phyloP scores from a whole-genome alignment of 2,329 filamentous ascomycete species.

The Fusarium camptoceras region DNA sequence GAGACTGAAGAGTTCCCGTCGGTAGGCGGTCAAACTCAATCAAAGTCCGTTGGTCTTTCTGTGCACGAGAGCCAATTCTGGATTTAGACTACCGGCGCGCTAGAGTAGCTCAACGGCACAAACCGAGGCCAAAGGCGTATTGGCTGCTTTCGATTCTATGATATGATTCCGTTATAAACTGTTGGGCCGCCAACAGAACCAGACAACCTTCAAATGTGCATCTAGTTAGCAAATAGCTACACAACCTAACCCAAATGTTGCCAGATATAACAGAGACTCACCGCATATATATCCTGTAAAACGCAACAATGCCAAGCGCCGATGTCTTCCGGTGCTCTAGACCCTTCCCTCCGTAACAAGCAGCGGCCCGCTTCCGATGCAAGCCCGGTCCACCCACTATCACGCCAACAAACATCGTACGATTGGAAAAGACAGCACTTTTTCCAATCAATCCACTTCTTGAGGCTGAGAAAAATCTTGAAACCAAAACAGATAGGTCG shows the following conservation, averaged over 20 bases:
- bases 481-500: not conserved
- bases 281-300: not conserved
- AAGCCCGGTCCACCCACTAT: conserved; percentile 39
- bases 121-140: not conserved
- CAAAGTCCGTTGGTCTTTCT: not conserved
- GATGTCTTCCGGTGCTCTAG: conserved; percentile 19
- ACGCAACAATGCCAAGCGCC: not conserved
- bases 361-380: conserved; percentile 45
- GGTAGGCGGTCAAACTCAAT: not conserved
- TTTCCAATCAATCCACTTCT: not conserved
- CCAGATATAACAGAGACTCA: not conserved
- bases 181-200: not conserved
- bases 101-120: conserved; percentile 2
- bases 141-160: not conserved
- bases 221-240: not conserved
- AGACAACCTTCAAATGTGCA: not conserved
- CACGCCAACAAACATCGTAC: conserved; percentile 45
- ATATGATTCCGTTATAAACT: conserved; percentile 7
- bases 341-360: conserved; percentile 19
- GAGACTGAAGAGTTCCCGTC: not conserved
- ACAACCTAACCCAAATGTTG: not conserved
- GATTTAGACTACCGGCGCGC: not conserved
- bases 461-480: not conserved
- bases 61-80: not conserved
- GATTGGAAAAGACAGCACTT: conserved; percentile 26